Base-by-base conservation (phyloP, 2,329 filamentous ascomycete species). In the Leptographium radiaticola region DNA sequence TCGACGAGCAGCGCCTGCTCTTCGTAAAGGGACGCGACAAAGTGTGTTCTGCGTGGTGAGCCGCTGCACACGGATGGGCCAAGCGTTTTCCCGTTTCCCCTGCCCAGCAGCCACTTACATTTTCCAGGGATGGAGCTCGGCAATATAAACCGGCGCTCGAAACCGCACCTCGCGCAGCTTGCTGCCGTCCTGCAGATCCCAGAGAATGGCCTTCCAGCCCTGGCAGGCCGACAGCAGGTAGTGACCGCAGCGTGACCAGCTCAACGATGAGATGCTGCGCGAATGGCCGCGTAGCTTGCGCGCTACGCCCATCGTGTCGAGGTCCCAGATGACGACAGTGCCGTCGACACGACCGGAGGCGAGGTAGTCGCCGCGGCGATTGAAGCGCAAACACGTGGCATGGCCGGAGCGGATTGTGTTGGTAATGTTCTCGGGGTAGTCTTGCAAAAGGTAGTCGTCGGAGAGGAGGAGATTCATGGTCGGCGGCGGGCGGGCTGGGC, bases 241-340 rank as follows among this genome's bases (percentile, higher is more conserved):
- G 60, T 88, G 80, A 31, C 93, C 91, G 70, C 89, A 88, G 62
- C 85, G 79, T 52, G 91, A 96, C 93, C 93, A 98, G 72, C 90
- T 95, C 56, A 98, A 70, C 51, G 88, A 95, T 62, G 95, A 91
- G 55, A 98, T 90, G 66, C 93, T 91, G 65, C 88, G 84, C 51
- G 87, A 95, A 70, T 98, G 93, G 13, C 91, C 93, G 59, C 89
- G 83, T 59, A 98, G 75, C 71, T 97, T 98, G 65, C 89, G 85
- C 55, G 93, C 93, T 6, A 97, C 88, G 40, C 93, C 91, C 76
- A 94, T 95, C 11, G 94, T 98, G 70, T 98, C 94, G 50, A 97
- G 81, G 66, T 98, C 93, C 77, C 95, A 98, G 48, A 98, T 86
- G 53, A 95, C 88, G 43, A 98, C 86, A 6, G 89, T 93, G 60